A percentile compares a stretch with the other conserved stretches of the same genome.
Conservation (phyloP, 1,284 basidiomycete species). For the Porogramme epimiltina region DNA sequence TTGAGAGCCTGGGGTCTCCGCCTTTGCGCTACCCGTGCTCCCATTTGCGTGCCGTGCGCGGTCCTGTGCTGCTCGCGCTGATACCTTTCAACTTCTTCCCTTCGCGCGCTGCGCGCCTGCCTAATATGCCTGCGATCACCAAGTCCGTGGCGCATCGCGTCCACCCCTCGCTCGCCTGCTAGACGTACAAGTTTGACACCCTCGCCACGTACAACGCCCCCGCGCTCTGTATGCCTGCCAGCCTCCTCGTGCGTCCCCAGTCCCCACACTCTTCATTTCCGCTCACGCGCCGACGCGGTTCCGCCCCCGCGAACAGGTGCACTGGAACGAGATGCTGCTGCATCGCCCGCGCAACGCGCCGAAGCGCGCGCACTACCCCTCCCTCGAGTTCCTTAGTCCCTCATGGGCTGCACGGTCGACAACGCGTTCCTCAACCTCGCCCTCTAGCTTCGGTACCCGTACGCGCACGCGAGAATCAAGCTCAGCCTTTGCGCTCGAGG, state of each 20-base stretch:
- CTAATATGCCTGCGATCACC: constrained; percentile 70
- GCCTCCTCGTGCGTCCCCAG: constrained; percentile 63
- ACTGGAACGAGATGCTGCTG: constrained; percentile 81
- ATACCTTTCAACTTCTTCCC: no score
- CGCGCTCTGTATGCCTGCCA: constrained; percentile 84
- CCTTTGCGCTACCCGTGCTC: no score
- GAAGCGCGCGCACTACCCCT: constrained; percentile 87
- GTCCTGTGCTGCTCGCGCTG: no score
- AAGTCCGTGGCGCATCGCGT: constrained; percentile 85
- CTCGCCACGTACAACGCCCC: constrained; percentile 81
- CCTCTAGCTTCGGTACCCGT: constrained; percentile 77
- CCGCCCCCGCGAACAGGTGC: constrained; percentile 45
- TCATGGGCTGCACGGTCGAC: constrained; percentile 89
- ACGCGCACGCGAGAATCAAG: constrained; percentile 63
- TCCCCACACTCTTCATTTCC: neutral
- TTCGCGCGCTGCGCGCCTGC: no score
- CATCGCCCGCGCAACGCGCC: constrained; percentile 71
- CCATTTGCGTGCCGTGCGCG: no score
- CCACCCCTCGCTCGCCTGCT: constrained; percentile 85
- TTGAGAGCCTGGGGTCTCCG: no score
- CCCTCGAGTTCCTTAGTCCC: constrained; percentile 88
- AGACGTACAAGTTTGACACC: constrained; percentile 85
- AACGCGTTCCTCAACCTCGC: constrained; percentile 80
- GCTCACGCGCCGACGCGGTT: neutral
- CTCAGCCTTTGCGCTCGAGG: constrained; percentile 89